phyloP scores from a whole-genome alignment of 1,284 basidiomycete genomes.

The Ceratobasidium sp. region DNA sequence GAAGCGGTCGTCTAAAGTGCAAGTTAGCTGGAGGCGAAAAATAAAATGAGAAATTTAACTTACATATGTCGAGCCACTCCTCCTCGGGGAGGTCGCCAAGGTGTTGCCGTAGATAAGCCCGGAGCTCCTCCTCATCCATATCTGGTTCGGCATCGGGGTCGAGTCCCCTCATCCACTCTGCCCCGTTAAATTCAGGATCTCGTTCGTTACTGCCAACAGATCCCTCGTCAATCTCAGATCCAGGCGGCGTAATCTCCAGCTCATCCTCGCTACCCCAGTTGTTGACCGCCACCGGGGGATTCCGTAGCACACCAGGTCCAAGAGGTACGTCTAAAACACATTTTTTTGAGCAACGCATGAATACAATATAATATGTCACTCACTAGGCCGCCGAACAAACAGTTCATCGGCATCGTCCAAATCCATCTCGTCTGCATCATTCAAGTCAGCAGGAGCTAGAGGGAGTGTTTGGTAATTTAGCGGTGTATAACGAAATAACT shows the following conservation, averaged over 20 bases:
- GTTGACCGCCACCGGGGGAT: not conserved
- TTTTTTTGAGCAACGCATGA: too few relatives aligned
- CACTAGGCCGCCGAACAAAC: conserved; percentile 3
- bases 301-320: too few relatives aligned
- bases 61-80: conserved; percentile 17
- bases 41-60: not conserved
- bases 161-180: not conserved
- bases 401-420: not conserved
- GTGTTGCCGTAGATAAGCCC: not conserved
- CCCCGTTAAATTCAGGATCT: conserved; percentile 3
- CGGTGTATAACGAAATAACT: not conserved
- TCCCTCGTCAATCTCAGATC: not conserved
- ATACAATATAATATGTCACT: not conserved
- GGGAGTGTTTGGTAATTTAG: not conserved
- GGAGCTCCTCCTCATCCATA: conserved; percentile 9
- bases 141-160: conserved; percentile 9
- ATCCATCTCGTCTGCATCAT: not conserved
- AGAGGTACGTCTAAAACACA: not conserved
- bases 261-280: conserved; percentile 9
- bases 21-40: not conserved
- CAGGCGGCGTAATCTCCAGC: not conserved
- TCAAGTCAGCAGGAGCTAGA: not conserved
- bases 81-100: conserved; percentile 26
- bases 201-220: not conserved
- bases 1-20: not conserved